phyloP scores from a whole-genome alignment of 1,284 basidiomycete genomes.

The Afroboletus lepidellus region DNA sequence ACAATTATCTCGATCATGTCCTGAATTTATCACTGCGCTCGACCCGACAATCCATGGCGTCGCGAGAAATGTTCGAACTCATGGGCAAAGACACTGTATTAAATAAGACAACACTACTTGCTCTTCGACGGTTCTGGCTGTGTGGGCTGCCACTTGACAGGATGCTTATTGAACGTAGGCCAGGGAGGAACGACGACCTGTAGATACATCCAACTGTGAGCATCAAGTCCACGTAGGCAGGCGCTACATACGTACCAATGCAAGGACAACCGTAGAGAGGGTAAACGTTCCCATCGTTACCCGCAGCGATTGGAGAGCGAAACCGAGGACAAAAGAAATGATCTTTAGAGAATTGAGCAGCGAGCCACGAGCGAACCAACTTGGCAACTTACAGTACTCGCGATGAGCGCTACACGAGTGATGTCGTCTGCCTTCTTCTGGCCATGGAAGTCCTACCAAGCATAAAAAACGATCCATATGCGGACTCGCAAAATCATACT shows the following conservation, averaged over 20 bases:
- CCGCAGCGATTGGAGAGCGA: constrained; percentile 57
- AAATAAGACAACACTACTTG: constrained; percentile 18
- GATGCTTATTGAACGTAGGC: constrained; percentile 62
- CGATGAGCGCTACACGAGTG: constrained; percentile 43
- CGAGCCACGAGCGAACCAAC: neutral
- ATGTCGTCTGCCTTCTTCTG: constrained; percentile 61
- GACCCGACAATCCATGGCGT: too few relatives aligned
- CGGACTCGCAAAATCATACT: constrained; percentile 21
- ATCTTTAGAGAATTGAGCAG: constrained; percentile 38
- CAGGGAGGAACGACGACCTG: constrained; percentile 70
- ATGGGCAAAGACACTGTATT: neutral
- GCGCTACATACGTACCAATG: constrained; percentile 47
- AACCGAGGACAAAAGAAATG: constrained; percentile 63
- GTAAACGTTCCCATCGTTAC: constrained; percentile 58
- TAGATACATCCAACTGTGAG: constrained; percentile 1
- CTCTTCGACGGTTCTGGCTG: constrained; percentile 26
- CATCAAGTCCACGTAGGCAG: neutral
- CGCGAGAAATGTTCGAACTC: too few relatives aligned
- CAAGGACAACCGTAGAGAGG: constrained; percentile 43
- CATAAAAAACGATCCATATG: neutral
- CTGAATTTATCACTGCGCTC: neutral
- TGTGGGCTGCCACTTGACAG: constrained; percentile 61
- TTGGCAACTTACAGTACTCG: constrained; percentile 40
- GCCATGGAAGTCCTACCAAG: constrained; percentile 67
- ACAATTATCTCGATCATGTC: neutral